These are phyloP conservation scores for Fusarium fujikuroi DNA, from an alignment of 2,329 filamentous ascomycete genomes.

Conservation along the genomic window DNA sequence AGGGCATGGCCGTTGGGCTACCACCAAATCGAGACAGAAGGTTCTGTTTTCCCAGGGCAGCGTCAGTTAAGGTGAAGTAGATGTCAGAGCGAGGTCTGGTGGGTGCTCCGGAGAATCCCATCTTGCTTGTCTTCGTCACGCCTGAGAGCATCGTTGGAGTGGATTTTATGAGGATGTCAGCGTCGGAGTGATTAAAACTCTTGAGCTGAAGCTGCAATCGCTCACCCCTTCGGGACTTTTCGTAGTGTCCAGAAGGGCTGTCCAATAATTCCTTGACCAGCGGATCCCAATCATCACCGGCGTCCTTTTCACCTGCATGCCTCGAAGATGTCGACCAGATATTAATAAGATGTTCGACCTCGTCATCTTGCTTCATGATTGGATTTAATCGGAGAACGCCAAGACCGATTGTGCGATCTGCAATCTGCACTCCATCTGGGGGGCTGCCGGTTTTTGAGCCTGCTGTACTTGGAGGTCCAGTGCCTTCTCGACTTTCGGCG, in stretches of 20 bases:
- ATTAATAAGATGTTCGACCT: conserved; percentile 78
- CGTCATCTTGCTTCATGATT: conserved; percentile 76
- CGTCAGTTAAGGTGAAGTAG: conserved; percentile 86
- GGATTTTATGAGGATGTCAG: conserved; percentile 82
- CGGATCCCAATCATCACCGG: conserved; percentile 76
- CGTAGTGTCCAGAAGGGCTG: conserved; percentile 78
- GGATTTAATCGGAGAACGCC: conserved; percentile 81
- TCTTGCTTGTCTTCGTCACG: conserved; percentile 83
- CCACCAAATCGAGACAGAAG: conserved; percentile 73
- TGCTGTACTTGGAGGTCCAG: conserved; percentile 64
- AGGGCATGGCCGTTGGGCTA: conserved; percentile 77
- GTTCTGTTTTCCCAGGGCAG: conserved; percentile 81
- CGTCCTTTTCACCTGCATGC: conserved; percentile 65
- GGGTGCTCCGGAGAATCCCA: conserved; percentile 93
- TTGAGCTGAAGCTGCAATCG: conserved; percentile 82
- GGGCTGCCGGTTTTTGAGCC: conserved; percentile 55
- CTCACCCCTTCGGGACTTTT: conserved; percentile 77
- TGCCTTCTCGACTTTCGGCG: conserved; percentile 58
- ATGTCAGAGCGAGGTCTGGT: conserved; percentile 92
- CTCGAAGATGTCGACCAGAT: conserved; percentile 77
- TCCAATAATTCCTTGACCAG: conserved; percentile 78
- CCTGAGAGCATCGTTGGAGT: conserved; percentile 89
- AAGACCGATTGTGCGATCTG: conserved; percentile 74
- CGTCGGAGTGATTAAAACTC: conserved; percentile 80
- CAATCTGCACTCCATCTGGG: conserved; percentile 44